Evolutionary conservation across 2,329 filamentous ascomycete species (phyloP), one percentile per base, ranked within the genome.

Genomic region (Exserohilum turcica): DNA sequence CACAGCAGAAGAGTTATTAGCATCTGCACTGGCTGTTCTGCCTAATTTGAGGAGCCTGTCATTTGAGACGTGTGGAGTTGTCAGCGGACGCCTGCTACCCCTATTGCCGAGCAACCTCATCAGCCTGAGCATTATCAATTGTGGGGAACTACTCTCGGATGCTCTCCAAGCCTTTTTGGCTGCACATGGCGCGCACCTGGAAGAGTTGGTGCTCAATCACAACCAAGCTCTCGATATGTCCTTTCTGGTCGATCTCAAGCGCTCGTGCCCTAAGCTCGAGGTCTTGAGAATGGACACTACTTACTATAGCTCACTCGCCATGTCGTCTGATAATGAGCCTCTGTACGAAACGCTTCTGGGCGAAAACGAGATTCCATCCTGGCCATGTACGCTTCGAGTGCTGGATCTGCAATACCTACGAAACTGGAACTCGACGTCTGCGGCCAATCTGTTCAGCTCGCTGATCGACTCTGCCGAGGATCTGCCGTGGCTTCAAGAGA

Each of bases 341-440:
- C 80, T 86, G 43, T 96, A 92, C 66, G 84, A 89, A 0, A 77
- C 83, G 16, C 80, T 92, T 1, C 77, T 96, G 15, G 70, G 65
- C 28, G 77, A 80, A 9, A 78, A 80, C 15, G 84, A 95, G 57
- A 74, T 87, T 5, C 92, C 93, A 0, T 84, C 81, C 0, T 97
- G 93, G 93, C 92, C 93, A 2, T 69, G 79, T 5, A 86, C 81
- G 5, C 79, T 97, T 2, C 85, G 86, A 46, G 79, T 81, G 2
- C 80, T 97, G 39, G 88, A 93, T 67, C 80, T 97, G 51, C 82
- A 88, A 36, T 86, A 94, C 56, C 81, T 96, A 56, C 85, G 90
- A 31, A 88, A 91, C 60, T 92, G 89, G 86, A 82, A 82, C 10
- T 80, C 84, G 0, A 80, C 83, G 29, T 84, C 86, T 0, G 91